Conservation (phyloP, 805 yeast genomes). For the Jamesozyma gamospora region DNA sequence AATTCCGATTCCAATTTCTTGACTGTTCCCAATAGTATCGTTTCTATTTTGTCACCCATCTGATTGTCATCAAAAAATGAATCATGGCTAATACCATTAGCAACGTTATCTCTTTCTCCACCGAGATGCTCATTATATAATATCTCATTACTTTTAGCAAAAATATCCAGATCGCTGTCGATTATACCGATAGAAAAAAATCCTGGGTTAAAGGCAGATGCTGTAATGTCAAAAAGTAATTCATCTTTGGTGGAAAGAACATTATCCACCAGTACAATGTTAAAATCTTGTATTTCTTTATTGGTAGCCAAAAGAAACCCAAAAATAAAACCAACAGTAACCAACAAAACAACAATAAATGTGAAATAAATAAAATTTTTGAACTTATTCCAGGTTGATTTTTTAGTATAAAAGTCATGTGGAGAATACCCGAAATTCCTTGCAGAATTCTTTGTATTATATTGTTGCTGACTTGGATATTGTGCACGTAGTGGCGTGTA, state of each 20-base stretch:
- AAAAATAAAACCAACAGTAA: constrained; percentile 63
- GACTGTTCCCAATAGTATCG: constrained; percentile 68
- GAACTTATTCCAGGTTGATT: constrained; percentile 25
- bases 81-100: not conserved
- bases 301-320: constrained; percentile 83
- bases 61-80: too few relatives aligned
- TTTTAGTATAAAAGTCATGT: constrained; percentile 36
- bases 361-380: constrained; percentile 30
- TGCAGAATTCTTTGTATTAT: constrained; percentile 11
- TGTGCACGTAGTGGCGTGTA: constrained; percentile 12
- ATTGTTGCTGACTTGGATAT: not conserved
- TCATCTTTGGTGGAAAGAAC: constrained; percentile 77
- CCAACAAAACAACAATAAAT: constrained; percentile 35
- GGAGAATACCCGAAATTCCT: constrained; percentile 34
- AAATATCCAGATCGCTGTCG: constrained; percentile 69
- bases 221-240: constrained; percentile 63
- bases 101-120: too few relatives aligned
- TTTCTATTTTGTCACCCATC: constrained; percentile 30
- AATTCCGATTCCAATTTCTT: constrained; percentile 60
- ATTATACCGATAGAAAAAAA: constrained; percentile 55
- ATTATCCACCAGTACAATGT: constrained; percentile 52
- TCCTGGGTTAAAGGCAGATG: constrained; percentile 83
- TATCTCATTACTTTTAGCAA: constrained; percentile 48
- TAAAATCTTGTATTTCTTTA: constrained; percentile 64
- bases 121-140: not conserved